Base-by-base conservation (phyloP, 768 basidiomycete genomes). In the Auricularia sp. region DNA sequence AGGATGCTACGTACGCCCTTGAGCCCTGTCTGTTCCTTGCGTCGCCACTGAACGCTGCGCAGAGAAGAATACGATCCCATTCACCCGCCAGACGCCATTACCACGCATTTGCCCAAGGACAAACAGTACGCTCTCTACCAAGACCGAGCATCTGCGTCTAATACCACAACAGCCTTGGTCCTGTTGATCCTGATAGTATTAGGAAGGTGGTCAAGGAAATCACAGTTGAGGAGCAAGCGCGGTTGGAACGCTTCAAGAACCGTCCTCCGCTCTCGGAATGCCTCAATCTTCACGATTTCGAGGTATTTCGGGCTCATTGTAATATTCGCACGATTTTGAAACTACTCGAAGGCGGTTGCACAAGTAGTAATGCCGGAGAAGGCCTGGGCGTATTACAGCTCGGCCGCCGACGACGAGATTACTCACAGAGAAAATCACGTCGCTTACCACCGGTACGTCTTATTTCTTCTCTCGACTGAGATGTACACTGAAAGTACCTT, bases 371-470 rank as follows among this genome's bases (percentile, higher is more conserved):
- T 98, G 79, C 77, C 86, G 1, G 87, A 88, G 39, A 91, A 92
- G 72, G 92, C 92, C 0, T 98, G 95, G 95, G 95, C 94, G 4
- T 95, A 95, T 73, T 95, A 98, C 71, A 93, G 90, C 0, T 94
- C 92, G n/a, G 95, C 93, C 18, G 87, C 96, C 6, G 96, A 98
- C 72, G 95, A 98, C 69, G 93, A 97, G 75, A 91, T 94, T 56
- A 94, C 93, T 36, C 78, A 83, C 66, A 81, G 93, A 61, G 93
- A 96, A 74, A 97, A 97, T 70, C 92, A 91, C 66, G 81, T 86
- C 62, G 95, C 94, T 2, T 98, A 88, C 71, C 95, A 98, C 69
- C 82, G 95, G 91, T 88, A 42, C 42, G 70, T 23, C 42, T 33
- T 23, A 44, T 43, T 4, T 72, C 70, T 21, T 75, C 10, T 23